Conservation (phyloP, 2,329 filamentous ascomycete genomes). For the Calonectria hawksworthii region DNA sequence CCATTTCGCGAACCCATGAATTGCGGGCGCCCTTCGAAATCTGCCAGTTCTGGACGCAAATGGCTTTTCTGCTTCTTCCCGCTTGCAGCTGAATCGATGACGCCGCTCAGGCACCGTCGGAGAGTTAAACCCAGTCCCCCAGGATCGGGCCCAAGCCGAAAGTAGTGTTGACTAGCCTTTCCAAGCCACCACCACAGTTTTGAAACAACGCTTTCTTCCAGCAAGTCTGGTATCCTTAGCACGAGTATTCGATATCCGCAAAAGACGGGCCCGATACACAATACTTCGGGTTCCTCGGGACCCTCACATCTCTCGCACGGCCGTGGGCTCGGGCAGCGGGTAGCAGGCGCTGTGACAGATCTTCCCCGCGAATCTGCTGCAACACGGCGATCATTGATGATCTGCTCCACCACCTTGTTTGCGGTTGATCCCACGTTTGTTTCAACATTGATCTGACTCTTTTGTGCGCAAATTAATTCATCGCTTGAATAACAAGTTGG, state of each 20-base stretch:
- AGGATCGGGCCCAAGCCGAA: background rate
- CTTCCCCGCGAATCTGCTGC: constrained; percentile 3
- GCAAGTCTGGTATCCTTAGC: background rate
- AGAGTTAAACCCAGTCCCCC: background rate
- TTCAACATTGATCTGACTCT: background rate
- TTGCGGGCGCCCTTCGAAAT: background rate
- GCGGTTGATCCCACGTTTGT: background rate
- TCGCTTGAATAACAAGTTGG: background rate
- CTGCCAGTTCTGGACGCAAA: background rate
- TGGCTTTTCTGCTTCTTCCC: background rate
- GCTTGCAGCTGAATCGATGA: background rate
- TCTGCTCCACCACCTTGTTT: background rate
- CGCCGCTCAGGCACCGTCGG: background rate
- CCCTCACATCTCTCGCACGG: background rate
- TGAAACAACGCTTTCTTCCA: background rate
- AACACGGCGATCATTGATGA: background rate
- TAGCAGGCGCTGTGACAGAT: background rate
- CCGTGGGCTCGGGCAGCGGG: background rate
- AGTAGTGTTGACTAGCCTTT: too few relatives aligned
- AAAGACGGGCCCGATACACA: background rate
- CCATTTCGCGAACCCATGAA: background rate
- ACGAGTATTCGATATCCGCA: too few relatives aligned
- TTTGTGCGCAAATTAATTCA: background rate
- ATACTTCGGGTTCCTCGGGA: background rate
- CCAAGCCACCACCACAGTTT: background rate